Evolutionary conservation across 352 stramenopile species (phyloP).

Genomic region (Globisporangium acanthophoron): DNA sequence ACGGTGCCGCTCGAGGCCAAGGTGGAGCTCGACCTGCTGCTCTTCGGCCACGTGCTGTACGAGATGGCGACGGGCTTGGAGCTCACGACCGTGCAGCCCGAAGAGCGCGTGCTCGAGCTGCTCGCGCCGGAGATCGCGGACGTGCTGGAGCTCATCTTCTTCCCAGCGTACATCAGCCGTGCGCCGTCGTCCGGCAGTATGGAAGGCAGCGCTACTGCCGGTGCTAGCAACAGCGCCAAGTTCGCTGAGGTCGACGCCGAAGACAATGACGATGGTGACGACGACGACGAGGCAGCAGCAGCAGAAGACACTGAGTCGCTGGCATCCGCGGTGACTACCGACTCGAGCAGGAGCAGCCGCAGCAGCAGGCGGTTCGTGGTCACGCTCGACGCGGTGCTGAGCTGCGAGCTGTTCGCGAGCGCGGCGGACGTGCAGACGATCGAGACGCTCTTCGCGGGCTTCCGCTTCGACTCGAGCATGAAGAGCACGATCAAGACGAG

Average conservation of each 20-base stretch:
- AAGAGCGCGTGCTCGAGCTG: conserved; percentile 42
- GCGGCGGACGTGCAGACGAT: conserved; percentile 34
- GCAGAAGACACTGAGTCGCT: conserved; percentile 1
- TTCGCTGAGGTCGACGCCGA: background rate
- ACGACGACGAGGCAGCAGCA: background rate
- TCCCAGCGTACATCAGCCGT: conserved; percentile 11
- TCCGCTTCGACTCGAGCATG: conserved; percentile 68
- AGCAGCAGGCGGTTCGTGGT: conserved; percentile 31
- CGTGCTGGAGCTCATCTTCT: conserved; percentile 55
- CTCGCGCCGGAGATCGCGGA: conserved; percentile 51
- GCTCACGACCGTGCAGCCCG: conserved; percentile 31
- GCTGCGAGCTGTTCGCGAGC: conserved; percentile 32
- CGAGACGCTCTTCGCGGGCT: conserved; percentile 47
- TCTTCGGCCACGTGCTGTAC: conserved; percentile 70
- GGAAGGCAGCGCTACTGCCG: background rate
- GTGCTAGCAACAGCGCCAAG: background rate
- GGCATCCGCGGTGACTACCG: conserved; percentile 1
- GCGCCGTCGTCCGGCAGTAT: background rate
- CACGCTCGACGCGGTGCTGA: conserved; percentile 33
- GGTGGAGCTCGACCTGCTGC: conserved; percentile 63
- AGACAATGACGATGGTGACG: background rate
- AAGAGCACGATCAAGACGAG: conserved; percentile 68
- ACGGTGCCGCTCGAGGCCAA: conserved; percentile 59
- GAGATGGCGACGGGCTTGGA: conserved; percentile 73
- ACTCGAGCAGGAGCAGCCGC: conserved; percentile 3